A percentile compares a stretch with the other conserved stretches of the same genome.
Conservation (phyloP, 495 filamentous ascomycete genomes). For the Penicillium psychrofluorescens region DNA sequence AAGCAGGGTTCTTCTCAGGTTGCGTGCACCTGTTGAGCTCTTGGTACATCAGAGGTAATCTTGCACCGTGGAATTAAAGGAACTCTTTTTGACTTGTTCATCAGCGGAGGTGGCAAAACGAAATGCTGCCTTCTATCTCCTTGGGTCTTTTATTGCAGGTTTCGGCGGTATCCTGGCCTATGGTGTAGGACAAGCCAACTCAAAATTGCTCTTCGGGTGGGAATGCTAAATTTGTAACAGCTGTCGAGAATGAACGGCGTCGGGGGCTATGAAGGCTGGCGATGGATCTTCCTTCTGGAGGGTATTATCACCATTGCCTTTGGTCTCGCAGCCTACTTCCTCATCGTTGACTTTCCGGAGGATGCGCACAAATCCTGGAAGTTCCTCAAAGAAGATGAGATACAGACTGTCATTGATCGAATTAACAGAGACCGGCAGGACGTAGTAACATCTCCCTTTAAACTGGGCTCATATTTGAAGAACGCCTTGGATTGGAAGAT, state of each 20-base stretch:
- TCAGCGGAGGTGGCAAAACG: constrained; percentile 25
- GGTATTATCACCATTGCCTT: constrained; percentile 31
- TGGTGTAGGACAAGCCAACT: constrained; percentile 12
- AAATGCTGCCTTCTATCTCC: constrained; percentile 46
- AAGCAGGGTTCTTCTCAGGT: constrained; percentile 52
- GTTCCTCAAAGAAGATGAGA: constrained; percentile 36
- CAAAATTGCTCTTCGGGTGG: too few relatives aligned
- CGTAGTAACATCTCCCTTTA: constrained; percentile 33
- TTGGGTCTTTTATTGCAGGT: constrained; percentile 44
- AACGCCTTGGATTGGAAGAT: constrained; percentile 42
- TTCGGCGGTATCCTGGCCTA: constrained; percentile 55
- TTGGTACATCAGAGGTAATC: constrained; percentile 42
- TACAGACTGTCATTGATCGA: constrained; percentile 38
- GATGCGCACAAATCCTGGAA: constrained; percentile 31
- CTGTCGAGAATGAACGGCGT: constrained; percentile 43
- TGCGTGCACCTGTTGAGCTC: constrained; percentile 47
- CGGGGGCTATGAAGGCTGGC: constrained; percentile 42
- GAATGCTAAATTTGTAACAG: too few relatives aligned
- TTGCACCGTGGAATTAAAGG: too few relatives aligned
- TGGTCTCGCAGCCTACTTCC: constrained; percentile 29
- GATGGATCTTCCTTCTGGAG: constrained; percentile 52
- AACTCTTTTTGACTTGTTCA: too few relatives aligned
- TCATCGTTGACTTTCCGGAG: constrained; percentile 47
- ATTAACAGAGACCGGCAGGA: constrained; percentile 48
- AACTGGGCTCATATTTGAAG: constrained; percentile 27